Evolutionary conservation across 306 rosid genomes (phyloP), one percentile per base, ranked within the genome.

Genomic region (Alnus rubra): DNA sequence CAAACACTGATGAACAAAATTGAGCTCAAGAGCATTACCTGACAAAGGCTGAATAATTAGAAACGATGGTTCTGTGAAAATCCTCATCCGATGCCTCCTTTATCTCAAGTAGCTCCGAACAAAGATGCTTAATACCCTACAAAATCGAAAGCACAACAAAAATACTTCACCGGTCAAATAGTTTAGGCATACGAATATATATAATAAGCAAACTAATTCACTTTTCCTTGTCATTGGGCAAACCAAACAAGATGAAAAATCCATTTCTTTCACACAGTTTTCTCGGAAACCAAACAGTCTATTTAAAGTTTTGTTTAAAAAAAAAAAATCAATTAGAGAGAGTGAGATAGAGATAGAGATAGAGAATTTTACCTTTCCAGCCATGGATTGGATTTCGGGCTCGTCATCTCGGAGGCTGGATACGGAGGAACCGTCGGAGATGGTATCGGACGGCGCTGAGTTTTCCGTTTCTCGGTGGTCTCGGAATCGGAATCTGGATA

Each of bases 61-160:
- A 83, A 79, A 86, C 80, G 3, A 90, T 79, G 82, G 83, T 88
- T 73, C 73, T 82, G 51, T 84, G 89, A 70, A 94, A 90, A 59
- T 87, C 96, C 56, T 84, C 90, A 81, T 71, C 80, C 23, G 98
- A 93, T 44, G 80, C 93, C 53, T 63, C 88, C 90, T 89, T 88
- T 44, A 94, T 87, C 87, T 94, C 97, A 11, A 82, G 67, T 52
- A 92, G 92, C 74, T 94, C 98, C 31, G 88, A 86, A 82, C 98
- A 94, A 28, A 94, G 82, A 86, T 92, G 97, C 75, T 84, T 89
- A 60, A 92, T 90, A 9, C 98, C 97, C 98, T 94, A 48, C 3
- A 18, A 72, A 58, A 55, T 2, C 39, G 7, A 62, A 62, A 30
- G 35, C 44, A 31, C 62, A 8, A 6, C 28, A 62, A 13, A 31